phyloP scores from a whole-genome alignment of 2,329 filamentous ascomycete genomes.

The Dactylellina cionopaga region DNA sequence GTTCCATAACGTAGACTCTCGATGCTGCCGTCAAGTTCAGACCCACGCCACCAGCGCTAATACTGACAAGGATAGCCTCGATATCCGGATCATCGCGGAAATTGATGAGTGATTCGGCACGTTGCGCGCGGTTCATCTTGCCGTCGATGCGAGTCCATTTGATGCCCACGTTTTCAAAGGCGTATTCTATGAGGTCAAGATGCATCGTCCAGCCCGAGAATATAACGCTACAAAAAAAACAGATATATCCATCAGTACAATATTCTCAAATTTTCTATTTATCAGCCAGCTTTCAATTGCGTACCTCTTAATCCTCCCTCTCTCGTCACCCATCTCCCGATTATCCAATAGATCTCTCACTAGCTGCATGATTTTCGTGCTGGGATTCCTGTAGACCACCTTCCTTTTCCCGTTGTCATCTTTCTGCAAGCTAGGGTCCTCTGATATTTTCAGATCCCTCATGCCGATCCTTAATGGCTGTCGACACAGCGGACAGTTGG shows the following conservation, averaged over 20 bases:
- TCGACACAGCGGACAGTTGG: conserved; percentile 74
- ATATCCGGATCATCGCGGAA: conserved; percentile 56
- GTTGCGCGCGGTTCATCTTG: conserved; percentile 52
- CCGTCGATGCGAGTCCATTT: conserved; percentile 58
- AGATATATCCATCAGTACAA: too few relatives aligned
- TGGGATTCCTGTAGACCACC: conserved; percentile 80
- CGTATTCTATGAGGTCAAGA: conserved; percentile 54
- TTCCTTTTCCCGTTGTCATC: conserved; percentile 66
- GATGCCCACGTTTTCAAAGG: conserved; percentile 57
- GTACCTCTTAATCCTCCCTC: conserved; percentile 77
- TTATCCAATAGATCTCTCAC: conserved; percentile 76
- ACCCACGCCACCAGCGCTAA: conserved; percentile 59
- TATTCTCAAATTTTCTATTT: too few relatives aligned
- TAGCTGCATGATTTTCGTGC: conserved; percentile 89
- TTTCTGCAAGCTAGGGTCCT: conserved; percentile 62
- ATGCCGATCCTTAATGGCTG: conserved; percentile 71
- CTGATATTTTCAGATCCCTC: conserved; percentile 73
- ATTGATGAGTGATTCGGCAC: conserved; percentile 54
- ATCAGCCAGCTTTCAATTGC: too few relatives aligned
- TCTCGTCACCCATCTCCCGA: conserved; percentile 71
- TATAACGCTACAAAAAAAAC: conserved; percentile 57
- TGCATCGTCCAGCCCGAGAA: conserved; percentile 58
- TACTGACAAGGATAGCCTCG: conserved; percentile 58
- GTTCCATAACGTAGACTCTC: conserved; percentile 97
- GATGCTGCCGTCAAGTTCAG: conserved; percentile 59